phyloP scores from a whole-genome alignment of 257 asterid genomes.

The Jacaranda copaia region DNA sequence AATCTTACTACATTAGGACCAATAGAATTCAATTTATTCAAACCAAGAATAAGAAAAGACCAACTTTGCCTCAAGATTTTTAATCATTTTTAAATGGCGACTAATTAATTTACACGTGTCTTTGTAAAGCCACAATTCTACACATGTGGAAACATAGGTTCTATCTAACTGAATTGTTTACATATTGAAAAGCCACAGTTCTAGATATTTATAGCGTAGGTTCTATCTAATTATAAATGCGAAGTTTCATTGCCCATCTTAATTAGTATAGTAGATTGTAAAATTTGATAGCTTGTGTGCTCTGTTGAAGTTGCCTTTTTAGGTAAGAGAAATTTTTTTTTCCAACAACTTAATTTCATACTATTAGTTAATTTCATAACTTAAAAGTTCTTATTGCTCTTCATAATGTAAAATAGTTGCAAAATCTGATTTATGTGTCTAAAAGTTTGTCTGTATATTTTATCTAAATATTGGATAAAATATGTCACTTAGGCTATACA shows the following conservation, averaged over 20 bases:
- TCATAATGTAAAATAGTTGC: not conserved
- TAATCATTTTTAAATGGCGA: slow-evolving; percentile 15
- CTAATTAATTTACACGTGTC: not conserved
- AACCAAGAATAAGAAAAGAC: not conserved
- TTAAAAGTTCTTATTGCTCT: too few relatives aligned
- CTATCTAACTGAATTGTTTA: not conserved
- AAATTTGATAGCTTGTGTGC: not conserved
- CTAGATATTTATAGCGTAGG: slow-evolving; percentile 4
- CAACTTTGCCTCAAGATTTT: not conserved
- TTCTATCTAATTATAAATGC: not conserved
- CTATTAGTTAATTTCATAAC: not conserved
- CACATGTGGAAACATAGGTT: not conserved
- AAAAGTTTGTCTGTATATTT: not conserved
- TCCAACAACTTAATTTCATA: not conserved
- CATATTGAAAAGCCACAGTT: not conserved
- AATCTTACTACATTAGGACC: not conserved
- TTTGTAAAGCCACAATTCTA: not conserved
- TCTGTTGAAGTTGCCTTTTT: not conserved
- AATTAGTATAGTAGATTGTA: slow-evolving; percentile 14
- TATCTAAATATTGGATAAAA: not conserved
- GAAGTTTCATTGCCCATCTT: not conserved
- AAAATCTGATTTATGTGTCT: not conserved
- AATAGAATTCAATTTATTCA: not conserved
- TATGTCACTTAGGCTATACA: too few relatives aligned
- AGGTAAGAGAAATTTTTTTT: not conserved